Evolutionary conservation across 2,329 filamentous ascomycete species (phyloP), one percentile per base, ranked within the genome.

Genomic region (Penicillium sp.): DNA sequence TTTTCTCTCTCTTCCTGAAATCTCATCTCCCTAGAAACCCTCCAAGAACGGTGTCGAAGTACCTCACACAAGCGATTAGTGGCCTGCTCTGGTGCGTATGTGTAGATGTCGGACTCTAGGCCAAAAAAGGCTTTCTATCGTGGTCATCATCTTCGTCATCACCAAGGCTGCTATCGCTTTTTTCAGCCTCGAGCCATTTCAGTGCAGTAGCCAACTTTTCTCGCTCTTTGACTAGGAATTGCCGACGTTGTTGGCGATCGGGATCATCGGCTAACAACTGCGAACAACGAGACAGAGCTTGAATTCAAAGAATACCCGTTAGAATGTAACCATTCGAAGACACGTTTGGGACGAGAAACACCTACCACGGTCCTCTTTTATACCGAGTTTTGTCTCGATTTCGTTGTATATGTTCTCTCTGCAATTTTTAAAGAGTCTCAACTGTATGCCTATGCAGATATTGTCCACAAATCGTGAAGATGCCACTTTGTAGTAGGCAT

Each of bases 401-500:
- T 62, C 62, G 0, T 53, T 26, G 3, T 70, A 62, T 2, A 76
- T 60, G 5, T 69, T 64, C 3, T 68, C 60, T 5, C 67, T 66
- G 23, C 72, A 76, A 30, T 68, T 68, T 3, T 60, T 61, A 35
- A 74, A 72, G 1, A 76, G 54, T 43, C 70, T 74, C 3, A 64
- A 66, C 38, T 74, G 62, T 0, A 72, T 68, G 1, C 65, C 65
- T 58, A 75, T 72, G 26, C 72, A 75, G 2, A 74, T 64, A 0
- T 68, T 66, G 52, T 76, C 74, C 0, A 74, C 57, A 38, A 74
- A 76, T 5, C 74, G 67, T 1, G 65, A 65, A 47, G 68, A 71
- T 0, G 74, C 74, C 21, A 75, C 62, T 5, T 73, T 68, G 35
- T 76, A 76, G 30, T 76, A 75, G 0, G 67, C 73, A 3, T 70